Base-by-base conservation (phyloP, 352 stramenopile species). In the Pythium periplocum region DNA sequence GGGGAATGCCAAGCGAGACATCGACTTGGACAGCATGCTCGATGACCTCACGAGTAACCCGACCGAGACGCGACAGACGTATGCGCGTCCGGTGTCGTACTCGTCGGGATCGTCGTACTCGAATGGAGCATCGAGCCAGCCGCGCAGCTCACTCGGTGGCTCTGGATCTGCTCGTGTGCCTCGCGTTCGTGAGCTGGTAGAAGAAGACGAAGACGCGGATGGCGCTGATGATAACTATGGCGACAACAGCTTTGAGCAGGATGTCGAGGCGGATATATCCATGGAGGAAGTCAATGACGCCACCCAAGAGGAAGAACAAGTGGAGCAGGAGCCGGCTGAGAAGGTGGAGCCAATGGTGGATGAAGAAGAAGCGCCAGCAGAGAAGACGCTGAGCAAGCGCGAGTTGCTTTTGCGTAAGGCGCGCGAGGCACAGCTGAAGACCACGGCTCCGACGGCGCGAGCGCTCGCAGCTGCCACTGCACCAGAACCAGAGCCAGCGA, bases 11-110 rank as follows among this genome's bases (percentile, higher is more conserved):
- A 93, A 90, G 59, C 70, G 62, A 55, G 83, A 94, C 50, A 92
- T 94, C 51, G 83, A 94, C 66, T 48, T 94, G 37, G 79, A 94
- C 48, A 94, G 83, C 43, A 89, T 94, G 81, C 60, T 94, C 33
- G 78, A 90, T 33, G 83, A 94, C 45, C 57, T 94, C 17, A 92
- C 81, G 36, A 92, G 72, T 49, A 94, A 94, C 57, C 83, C 83
- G 34, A 92, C 74, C 2, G 76, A 92, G 60, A 69, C 76, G 5
- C 60, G 64, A 1, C 61, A 73, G 44, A 58, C 51, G 4, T 90
- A 87, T 62, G 64, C 66, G 2, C 65, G 69, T 6, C 78, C 83
- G 0, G 64, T 84, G 61, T 79, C 73, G 42, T 91, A 86, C 47
- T 80, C 72, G 39, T 71, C 74, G 0, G 66, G 71, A 1, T 69